Evolutionary conservation across 139 green algal species (phyloP), one percentile per base, ranked within the genome.

Genomic region (Coelastrella sp.): DNA sequence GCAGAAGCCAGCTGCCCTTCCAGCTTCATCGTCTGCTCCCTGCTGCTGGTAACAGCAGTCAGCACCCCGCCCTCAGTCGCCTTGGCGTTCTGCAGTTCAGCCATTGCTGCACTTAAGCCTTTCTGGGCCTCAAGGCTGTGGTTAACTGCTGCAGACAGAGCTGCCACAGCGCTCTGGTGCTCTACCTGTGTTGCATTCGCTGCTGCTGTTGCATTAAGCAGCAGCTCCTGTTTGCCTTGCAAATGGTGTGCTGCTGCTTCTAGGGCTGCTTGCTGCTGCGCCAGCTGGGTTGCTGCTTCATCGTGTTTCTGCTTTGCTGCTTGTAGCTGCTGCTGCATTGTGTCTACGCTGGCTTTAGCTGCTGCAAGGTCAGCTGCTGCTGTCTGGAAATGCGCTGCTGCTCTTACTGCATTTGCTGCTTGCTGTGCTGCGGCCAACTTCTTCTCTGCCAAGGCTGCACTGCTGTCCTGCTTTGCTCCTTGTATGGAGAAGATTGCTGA

Each of bases 1-100:
- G 84, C 84, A 58, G 84, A 88, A 58, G 84, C 84, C 66, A 88
- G 20, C 17, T 81, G 68, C 10, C 49, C 22, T 7, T 88, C 68
- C 49, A 88, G 68, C 49, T 58, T 80, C 8, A 11, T 12, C 19
- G 66, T 80, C 68, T 49, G 56, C 68, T 88, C 84, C 35, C 57
- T 81, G 7, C 9, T 49, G 35, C 65, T 35, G 24, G 61, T 58
- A 20, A 61, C 60, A 58, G 80, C 84, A 15, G 25, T 56, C 68
- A 88, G 56, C 6, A 60, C 84, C 24, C 73, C 68, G 7, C 25
- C 70, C 68, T 88, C 84, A 57, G 80, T 24, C 20, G 84, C 84
- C 49, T 88, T 88, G 56, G 68, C 35, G 24, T 88, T 88, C 49
- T 88, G 84, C 84, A 88, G 57, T 7, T n/a, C 12, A 25, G 84